Percentiles rank a stretch among this genome's conserved stretches.
Conservation (phyloP, 2,329 filamentous ascomycete genomes). For the Clonostachys sp. region DNA sequence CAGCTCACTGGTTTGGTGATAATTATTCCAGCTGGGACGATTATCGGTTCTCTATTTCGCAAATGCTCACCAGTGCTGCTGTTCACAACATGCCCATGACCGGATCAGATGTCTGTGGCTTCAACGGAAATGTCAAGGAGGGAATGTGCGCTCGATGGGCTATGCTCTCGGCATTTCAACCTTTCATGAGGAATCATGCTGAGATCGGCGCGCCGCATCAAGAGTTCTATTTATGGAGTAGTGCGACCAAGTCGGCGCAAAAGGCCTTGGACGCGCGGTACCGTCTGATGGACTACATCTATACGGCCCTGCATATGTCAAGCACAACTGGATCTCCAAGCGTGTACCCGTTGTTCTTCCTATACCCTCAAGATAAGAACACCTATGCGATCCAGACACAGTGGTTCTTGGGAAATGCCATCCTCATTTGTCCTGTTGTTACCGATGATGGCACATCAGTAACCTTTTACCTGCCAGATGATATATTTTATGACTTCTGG, state of each 20-base stretch:
- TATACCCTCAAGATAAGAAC: conserved; percentile 47
- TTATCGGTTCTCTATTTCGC: conserved; percentile 32
- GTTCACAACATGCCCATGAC: conserved; percentile 64
- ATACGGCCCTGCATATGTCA: conserved; percentile 61
- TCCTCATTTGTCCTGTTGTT: conserved; percentile 37
- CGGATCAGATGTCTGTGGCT: conserved; percentile 71
- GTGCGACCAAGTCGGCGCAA: conserved; percentile 55
- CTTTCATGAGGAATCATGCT: conserved; percentile 66
- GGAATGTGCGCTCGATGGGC: conserved; percentile 63
- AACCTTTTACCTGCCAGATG: conserved; percentile 37
- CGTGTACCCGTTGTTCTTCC: conserved; percentile 64
- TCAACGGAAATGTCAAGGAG: conserved; percentile 55
- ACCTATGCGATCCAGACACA: conserved; percentile 36
- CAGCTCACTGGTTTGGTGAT: conserved; percentile 55
- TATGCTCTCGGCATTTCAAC: conserved; percentile 57
- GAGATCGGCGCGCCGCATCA: conserved; percentile 36
- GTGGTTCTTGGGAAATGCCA: conserved; percentile 35
- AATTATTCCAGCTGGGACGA: conserved; percentile 51
- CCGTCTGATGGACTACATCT: conserved; percentile 67
- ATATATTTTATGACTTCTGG: conserved; percentile 40
- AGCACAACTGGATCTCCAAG: conserved; percentile 55
- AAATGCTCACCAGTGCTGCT: conserved; percentile 23
- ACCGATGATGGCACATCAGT: conserved; percentile 32
- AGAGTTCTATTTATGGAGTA: conserved; percentile 63
- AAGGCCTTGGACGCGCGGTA: conserved; percentile 68